Base-by-base conservation (phyloP, 306 rosid genomes). In the Morella rubra region DNA sequence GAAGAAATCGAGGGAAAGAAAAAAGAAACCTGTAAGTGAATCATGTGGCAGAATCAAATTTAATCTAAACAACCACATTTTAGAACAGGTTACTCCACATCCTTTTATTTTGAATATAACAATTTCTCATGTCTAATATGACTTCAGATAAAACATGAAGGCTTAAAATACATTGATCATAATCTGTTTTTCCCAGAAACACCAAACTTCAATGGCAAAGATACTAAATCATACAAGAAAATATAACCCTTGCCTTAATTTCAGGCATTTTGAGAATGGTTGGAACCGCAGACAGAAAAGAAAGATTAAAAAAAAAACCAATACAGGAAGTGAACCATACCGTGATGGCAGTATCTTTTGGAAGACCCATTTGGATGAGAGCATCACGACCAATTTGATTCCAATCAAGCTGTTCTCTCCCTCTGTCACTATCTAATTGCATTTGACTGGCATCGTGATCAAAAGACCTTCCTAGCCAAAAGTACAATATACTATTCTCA, bases 381-480 rank as follows among this genome's bases (percentile, higher is more conserved):
- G 90, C 76, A 71, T 84, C 89, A 45, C 75, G 69, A 56, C 94
- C 90, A 76, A 87, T 86, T 85, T 56, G 84, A 73, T 85, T 81
- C 98, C 90, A 89, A 79, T 93, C 93, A 79, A 79, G 76, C 72
- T 74, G 84, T 80, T 82, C 86, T 62, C 82, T 72, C 78, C 72
- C 82, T 60, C 74, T 87, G 79, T 80, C 89, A 81, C 96, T 82
- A 76, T 80, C 88, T 80, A 86, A 78, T 73, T 3, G 82, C 82
- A 51, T 84, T 75, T 74, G 89, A 70, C 79, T 84, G 81, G 76
- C 72, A 50, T 81, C 85, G 56, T 52, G 81, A 65, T 79, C 80
- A 85, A 88, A 83, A 83, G 87, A 88, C 74, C 81, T 86, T 81
- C 98, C 98, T 76, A 92, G 73, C 98, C 98, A 95, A 77, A 95